Evolutionary conservation across 352 stramenopile species (phyloP).

Genomic region (Pythium grandisporangium): DNA sequence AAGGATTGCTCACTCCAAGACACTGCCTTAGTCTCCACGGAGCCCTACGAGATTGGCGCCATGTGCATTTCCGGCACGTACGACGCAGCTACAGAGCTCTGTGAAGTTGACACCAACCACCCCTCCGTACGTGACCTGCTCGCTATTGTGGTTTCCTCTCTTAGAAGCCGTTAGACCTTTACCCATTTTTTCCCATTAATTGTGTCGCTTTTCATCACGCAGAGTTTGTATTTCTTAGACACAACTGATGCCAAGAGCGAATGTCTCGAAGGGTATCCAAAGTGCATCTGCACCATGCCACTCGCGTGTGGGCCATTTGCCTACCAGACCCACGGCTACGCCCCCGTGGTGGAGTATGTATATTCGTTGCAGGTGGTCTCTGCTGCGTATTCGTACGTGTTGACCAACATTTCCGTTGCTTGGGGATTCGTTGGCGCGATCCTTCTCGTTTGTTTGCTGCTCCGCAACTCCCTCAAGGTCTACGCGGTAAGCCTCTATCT

Average conservation of each 20-base stretch:
- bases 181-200: too few relatives aligned
- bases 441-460: conserved; percentile 30
- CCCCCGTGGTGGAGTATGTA: conserved; percentile 20
- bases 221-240: conserved; percentile 34
- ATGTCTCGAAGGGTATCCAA: conserved; percentile 34
- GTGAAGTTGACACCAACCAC: conserved; percentile 16
- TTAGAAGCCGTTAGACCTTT: too few relatives aligned
- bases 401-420: conserved; percentile 24
- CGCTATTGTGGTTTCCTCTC: too few relatives aligned
- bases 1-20: conserved; percentile 60
- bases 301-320: conserved; percentile 56
- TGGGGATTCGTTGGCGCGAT: conserved; percentile 27
- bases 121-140: too few relatives aligned
- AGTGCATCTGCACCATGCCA: conserved; percentile 34
- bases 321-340: conserved; percentile 26
- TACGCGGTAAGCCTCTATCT: conserved; percentile 32
- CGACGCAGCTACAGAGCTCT: conserved; percentile 16
- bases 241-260: conserved; percentile 11
- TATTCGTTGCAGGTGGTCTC: conserved; percentile 19
- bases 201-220: too few relatives aligned
- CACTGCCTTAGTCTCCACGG: conserved; percentile 3
- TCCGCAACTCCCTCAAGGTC: conserved; percentile 47
- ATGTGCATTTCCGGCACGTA: conserved; percentile 26
- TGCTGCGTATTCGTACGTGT: conserved; percentile 19
- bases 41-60: neutral